phyloP scores from a whole-genome alignment of 768 basidiomycete genomes.

The Leucocoprinus leucothites region DNA sequence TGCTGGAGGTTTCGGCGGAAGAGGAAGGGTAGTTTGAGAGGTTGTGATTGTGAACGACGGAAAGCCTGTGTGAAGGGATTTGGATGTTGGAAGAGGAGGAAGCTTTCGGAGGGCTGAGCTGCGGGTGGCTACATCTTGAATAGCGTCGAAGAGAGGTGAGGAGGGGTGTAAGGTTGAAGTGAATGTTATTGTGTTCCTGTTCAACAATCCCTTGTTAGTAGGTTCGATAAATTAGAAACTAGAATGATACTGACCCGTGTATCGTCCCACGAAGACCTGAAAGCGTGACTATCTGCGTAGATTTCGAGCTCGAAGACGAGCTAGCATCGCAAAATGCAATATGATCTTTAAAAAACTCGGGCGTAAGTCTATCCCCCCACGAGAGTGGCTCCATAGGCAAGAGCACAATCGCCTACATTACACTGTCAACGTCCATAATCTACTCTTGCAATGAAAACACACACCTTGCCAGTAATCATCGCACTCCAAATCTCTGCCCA shows the following conservation, averaged over 20 bases:
- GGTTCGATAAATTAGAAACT: slow-evolving; percentile 5
- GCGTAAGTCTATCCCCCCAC: slow-evolving; percentile 53
- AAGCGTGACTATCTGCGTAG: slow-evolving; percentile 63
- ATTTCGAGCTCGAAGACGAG: slow-evolving; percentile 30
- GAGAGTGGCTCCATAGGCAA: slow-evolving; percentile 65
- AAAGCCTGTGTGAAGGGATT: slow-evolving; percentile 34
- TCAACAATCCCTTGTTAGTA: slow-evolving; percentile 1
- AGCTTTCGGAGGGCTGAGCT: slow-evolving; percentile 34
- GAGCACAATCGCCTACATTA: slow-evolving; percentile 68
- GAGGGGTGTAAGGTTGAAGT: slow-evolving; percentile 41
- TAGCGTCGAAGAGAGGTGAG: slow-evolving; percentile 37
- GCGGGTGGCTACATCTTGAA: slow-evolving; percentile 31
- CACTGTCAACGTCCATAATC: slow-evolving; percentile 2
- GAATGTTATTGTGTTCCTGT: slow-evolving; percentile 39
- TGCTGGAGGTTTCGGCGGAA: slow-evolving; percentile 29
- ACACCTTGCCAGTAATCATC: slow-evolving; percentile 64
- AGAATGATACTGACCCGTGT: slow-evolving; percentile 43
- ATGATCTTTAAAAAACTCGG: slow-evolving; percentile 84
- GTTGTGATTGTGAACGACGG: slow-evolving; percentile 47
- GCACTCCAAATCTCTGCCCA: slow-evolving; percentile 71
- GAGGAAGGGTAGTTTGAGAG: slow-evolving; percentile 41
- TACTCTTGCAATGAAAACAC: slow-evolving; percentile 17
- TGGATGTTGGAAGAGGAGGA: slow-evolving; percentile 49
- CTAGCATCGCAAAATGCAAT: slow-evolving; percentile 60
- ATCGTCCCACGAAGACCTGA: slow-evolving; percentile 80